Evolutionary conservation across 2,329 filamentous ascomycete species (phyloP).

Genomic region (Fusarium sp.): DNA sequence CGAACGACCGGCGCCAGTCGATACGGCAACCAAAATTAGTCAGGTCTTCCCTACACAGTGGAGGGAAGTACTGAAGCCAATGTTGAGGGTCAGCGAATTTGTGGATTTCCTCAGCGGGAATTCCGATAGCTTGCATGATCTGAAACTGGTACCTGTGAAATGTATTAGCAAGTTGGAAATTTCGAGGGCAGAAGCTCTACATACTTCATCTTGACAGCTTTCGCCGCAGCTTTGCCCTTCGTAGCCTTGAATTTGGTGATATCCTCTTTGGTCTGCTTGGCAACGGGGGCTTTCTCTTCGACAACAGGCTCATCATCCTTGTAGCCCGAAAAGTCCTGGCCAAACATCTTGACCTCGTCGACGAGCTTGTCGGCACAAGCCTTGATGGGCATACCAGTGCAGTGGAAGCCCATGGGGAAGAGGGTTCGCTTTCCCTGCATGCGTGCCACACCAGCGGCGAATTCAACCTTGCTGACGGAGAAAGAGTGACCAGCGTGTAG

Average conservation of each 20-base stretch:
- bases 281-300: conserved; percentile 61
- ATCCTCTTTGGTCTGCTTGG: conserved; percentile 79
- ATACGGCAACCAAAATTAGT: conserved; percentile 86
- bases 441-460: conserved; percentile 83
- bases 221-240: conserved; percentile 91
- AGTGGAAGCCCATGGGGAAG: conserved; percentile 93
- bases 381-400: conserved; percentile 97
- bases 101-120: conserved; percentile 89
- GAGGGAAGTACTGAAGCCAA: conserved; percentile 90
- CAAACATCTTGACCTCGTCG: conserved; percentile 89
- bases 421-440: conserved; percentile 91
- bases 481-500: conserved; percentile 94
- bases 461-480: conserved; percentile 92
- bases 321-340: conserved; percentile 84
- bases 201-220: conserved; percentile 86
- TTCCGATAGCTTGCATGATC: conserved; percentile 92
- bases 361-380: conserved; percentile 95
- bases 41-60: conserved; percentile 73
- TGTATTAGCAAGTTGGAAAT: background rate
- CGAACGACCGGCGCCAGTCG: conserved; percentile 92
- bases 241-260: conserved; percentile 91
- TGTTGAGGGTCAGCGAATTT: conserved; percentile 90
- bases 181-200: background rate
- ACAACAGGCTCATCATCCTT: conserved; percentile 68
- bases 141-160: conserved; percentile 79